Evolutionary conservation across 2,329 filamentous ascomycete genomes (phyloP).

Genomic region (Domatiomyces globalis): DNA sequence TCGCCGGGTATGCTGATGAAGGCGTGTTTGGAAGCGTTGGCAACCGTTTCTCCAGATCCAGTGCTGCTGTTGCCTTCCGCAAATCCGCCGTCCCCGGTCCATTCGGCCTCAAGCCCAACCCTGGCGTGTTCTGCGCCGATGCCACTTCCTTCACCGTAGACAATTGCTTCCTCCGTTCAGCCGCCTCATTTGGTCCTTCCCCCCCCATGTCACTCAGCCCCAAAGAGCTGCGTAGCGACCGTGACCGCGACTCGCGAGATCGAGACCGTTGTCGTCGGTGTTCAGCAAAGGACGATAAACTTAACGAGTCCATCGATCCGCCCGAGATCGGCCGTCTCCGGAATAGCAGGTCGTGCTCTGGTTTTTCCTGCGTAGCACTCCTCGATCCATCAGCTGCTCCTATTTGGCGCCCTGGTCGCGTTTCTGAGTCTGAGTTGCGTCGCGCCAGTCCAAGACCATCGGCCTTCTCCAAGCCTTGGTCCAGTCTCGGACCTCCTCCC

Average conservation of each 20-base stretch:
- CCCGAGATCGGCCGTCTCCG: not conserved
- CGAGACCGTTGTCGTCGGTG: constrained; percentile 25
- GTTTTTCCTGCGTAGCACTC: not conserved
- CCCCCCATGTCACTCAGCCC: constrained; percentile 16
- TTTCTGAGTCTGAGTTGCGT: not conserved
- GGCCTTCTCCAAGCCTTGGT: not conserved
- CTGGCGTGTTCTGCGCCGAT: constrained; percentile 17
- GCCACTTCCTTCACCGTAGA: constrained; percentile 16
- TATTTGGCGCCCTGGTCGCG: not conserved
- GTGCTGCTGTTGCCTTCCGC: constrained; percentile 13
- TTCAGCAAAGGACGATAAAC: constrained; percentile 23
- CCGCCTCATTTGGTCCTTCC: constrained; percentile 1
- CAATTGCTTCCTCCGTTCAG: constrained; percentile 6
- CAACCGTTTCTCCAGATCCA: constrained; percentile 26
- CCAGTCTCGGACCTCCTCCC: constrained; percentile 2
- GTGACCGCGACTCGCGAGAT: constrained; percentile 18
- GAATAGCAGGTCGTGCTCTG: not conserved
- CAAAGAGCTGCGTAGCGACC: constrained; percentile 20
- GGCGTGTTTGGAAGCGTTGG: constrained; percentile 34
- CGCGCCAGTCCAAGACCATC: not conserved
- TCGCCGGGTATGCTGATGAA: constrained; percentile 26
- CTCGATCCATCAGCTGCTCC: not conserved
- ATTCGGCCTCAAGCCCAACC: constrained; percentile 14
- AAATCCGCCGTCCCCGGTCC: constrained; percentile 4
- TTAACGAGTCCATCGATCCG: not conserved